phyloP scores from a whole-genome alignment of 2,329 filamentous ascomycete genomes.

The Hypoxylon sp. region DNA sequence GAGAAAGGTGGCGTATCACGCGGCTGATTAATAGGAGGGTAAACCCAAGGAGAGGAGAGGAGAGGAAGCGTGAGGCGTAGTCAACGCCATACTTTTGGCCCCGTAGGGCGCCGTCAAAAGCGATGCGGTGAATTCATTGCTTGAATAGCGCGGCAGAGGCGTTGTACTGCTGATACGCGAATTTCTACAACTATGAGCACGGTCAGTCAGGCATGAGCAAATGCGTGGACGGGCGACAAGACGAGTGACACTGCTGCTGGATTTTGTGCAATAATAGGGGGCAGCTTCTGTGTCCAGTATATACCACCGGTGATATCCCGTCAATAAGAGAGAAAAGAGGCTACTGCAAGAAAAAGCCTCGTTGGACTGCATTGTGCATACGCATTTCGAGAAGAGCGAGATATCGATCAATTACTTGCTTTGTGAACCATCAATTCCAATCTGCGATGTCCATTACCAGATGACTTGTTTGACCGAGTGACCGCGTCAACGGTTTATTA shows the following conservation, averaged over 20 bases:
- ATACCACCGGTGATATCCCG: conserved; percentile 29
- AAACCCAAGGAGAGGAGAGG: conserved; percentile 1
- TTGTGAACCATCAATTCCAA: background rate
- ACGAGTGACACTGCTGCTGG: conserved; percentile 3
- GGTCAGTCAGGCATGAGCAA: background rate
- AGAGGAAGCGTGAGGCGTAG: background rate
- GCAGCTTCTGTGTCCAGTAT: conserved; percentile 32
- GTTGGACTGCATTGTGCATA: conserved; percentile 10
- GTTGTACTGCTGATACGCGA: conserved; percentile 7
- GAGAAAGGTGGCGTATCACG: conserved; percentile 17
- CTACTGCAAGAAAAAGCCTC: background rate
- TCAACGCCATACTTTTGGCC: conserved; percentile 1
- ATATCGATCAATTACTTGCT: background rate
- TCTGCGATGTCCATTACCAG: background rate
- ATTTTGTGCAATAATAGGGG: conserved; percentile 30
- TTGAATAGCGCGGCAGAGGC: conserved; percentile 1
- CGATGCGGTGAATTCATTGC: background rate
- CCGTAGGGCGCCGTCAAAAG: background rate
- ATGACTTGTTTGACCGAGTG: background rate
- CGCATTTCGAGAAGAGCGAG: background rate
- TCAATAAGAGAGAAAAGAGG: conserved; percentile 28
- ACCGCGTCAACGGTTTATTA: background rate
- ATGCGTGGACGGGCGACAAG: background rate
- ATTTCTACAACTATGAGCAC: background rate
- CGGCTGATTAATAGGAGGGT: conserved; percentile 33